These are phyloP conservation scores for Phytophthora citrophthora DNA, from an alignment of 352 stramenopile genomes.

Conservation along the genomic window DNA sequence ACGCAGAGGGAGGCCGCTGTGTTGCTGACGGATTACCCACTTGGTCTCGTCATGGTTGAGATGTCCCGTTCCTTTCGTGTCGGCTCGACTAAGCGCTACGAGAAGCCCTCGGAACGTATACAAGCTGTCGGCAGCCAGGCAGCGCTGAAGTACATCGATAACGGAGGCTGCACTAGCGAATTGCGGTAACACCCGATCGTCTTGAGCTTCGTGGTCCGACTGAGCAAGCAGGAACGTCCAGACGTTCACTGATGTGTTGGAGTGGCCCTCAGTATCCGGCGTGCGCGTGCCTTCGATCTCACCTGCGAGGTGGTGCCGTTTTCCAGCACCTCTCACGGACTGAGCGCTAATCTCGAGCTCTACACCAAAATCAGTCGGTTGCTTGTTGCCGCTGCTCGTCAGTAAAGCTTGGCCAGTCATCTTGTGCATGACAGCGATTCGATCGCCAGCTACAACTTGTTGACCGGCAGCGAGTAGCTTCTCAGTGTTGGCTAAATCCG, in stretches of 20 bases:
- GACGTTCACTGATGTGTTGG: slow-evolving; percentile 54
- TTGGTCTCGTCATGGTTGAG: slow-evolving; percentile 74
- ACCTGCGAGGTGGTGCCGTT: slow-evolving; percentile 71
- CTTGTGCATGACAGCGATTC: slow-evolving; percentile 77
- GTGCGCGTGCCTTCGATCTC: slow-evolving; percentile 67
- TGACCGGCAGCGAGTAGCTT: slow-evolving; percentile 71
- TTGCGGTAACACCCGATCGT: slow-evolving; percentile 53
- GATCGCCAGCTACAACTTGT: slow-evolving; percentile 53
- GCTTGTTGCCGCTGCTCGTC: slow-evolving; percentile 56
- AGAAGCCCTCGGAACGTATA: slow-evolving; percentile 70
- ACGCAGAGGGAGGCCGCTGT: slow-evolving; percentile 55
- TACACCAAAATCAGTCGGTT: slow-evolving; percentile 81
- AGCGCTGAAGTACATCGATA: slow-evolving; percentile 58
- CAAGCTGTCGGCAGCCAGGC: slow-evolving; percentile 58
- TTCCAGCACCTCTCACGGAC: slow-evolving; percentile 54
- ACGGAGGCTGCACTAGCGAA: slow-evolving; percentile 49
- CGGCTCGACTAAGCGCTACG: slow-evolving; percentile 42
- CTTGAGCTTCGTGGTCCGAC: slow-evolving; percentile 43
- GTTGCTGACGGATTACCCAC: slow-evolving; percentile 59
- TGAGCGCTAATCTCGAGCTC: slow-evolving; percentile 77
- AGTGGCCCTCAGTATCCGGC: slow-evolving; percentile 67
- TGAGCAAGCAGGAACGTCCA: slow-evolving; percentile 71
- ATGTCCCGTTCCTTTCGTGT: slow-evolving; percentile 58
- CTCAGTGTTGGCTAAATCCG: slow-evolving; percentile 64
- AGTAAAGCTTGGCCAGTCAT: slow-evolving; percentile 81